Evolutionary conservation across 2,329 filamentous ascomycete genomes (phyloP).

Genomic region (Fonsecaea erecta): DNA sequence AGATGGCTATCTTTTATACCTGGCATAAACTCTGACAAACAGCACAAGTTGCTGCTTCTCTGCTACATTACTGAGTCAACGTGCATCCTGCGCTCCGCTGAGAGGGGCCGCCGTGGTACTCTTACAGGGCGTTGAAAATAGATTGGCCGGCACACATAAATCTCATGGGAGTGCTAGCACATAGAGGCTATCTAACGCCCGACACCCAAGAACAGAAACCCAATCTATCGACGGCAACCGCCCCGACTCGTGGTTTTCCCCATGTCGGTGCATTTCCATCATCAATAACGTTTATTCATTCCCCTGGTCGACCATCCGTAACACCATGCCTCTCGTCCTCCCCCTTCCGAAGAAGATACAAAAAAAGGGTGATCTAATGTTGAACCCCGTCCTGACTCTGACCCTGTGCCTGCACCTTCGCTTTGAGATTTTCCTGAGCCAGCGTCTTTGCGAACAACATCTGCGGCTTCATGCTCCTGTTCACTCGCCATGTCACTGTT

Average conservation of each 20-base stretch:
- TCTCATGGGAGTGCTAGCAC: no score
- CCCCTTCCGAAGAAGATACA: neutral
- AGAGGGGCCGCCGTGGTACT: no score
- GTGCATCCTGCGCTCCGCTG: no score
- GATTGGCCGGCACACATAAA: no score
- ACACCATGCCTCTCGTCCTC: neutral
- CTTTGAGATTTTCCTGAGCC: constrained; percentile 45
- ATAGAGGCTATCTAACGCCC: neutral
- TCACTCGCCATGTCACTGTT: constrained; percentile 40
- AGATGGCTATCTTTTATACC: no score
- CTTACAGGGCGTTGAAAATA: no score
- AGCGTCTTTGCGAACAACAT: constrained; percentile 52
- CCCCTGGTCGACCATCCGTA: neutral
- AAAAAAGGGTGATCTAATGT: neutral
- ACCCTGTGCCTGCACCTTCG: neutral
- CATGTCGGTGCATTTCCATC: neutral
- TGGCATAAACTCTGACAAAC: no score
- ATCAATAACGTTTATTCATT: neutral
- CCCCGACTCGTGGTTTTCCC: neutral
- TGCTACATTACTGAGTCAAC: no score
- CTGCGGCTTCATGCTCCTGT: constrained; percentile 43
- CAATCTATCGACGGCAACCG: neutral
- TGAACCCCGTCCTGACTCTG: neutral
- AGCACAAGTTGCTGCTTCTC: no score
- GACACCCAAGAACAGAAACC: neutral